phyloP scores from a whole-genome alignment of 2,329 filamentous ascomycete genomes.

The Fusarium concolor region DNA sequence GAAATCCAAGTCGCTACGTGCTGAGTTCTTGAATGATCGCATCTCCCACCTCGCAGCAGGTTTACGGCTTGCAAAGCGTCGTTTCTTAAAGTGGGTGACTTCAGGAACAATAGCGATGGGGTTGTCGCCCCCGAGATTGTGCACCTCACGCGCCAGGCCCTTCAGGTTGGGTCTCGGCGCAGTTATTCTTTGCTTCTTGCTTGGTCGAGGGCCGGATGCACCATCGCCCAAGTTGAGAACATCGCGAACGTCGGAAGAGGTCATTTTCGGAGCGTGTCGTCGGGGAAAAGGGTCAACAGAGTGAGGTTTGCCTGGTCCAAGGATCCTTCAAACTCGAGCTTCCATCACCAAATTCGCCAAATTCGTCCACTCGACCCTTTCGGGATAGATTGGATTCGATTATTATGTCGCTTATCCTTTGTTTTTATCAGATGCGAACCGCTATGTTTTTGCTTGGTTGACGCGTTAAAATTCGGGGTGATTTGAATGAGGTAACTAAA shows the following conservation, averaged over 20 bases:
- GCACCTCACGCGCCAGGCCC: constrained; percentile 73
- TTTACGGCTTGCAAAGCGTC: constrained; percentile 65
- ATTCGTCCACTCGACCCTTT: neutral
- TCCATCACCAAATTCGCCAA: constrained; percentile 44
- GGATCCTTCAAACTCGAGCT: constrained; percentile 18
- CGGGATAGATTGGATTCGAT: neutral
- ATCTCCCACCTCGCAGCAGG: constrained; percentile 73
- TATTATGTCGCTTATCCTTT: constrained; percentile 4
- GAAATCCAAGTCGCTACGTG: constrained; percentile 74
- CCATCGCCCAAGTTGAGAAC: constrained; percentile 82
- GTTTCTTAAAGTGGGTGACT: constrained; percentile 69
- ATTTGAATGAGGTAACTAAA: constrained; percentile 9
- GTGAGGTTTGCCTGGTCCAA: neutral
- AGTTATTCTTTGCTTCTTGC: constrained; percentile 80
- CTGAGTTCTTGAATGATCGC: constrained; percentile 80
- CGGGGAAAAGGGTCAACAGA: neutral
- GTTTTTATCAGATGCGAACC: constrained; percentile 12
- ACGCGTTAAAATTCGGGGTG: constrained; percentile 38
- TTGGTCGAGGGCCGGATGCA: constrained; percentile 62
- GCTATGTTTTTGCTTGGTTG: constrained; percentile 1
- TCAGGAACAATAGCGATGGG: constrained; percentile 75
- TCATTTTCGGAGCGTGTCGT: constrained; percentile 62
- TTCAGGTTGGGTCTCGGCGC: constrained; percentile 71
- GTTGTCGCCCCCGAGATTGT: constrained; percentile 73
- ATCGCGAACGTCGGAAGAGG: constrained; percentile 85